Evolutionary conservation across 176 grass and related monocot species (phyloP).

Genomic region (Aegilops tauschii): DNA sequence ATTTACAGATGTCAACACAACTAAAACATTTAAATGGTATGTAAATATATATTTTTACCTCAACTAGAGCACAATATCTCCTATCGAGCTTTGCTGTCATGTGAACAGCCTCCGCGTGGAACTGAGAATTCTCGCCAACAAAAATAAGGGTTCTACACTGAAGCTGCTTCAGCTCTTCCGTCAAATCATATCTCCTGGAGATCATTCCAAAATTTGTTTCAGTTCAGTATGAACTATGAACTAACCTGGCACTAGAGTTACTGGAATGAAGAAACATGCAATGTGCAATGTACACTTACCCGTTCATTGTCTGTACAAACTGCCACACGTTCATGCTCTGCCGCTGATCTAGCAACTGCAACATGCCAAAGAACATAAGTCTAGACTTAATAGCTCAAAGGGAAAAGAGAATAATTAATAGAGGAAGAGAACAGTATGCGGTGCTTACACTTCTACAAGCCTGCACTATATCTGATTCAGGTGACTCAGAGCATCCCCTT

Average conservation of each 20-base stretch:
- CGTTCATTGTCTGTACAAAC: slow-evolving; percentile 89
- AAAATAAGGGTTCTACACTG: slow-evolving; percentile 93
- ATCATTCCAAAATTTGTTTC: slow-evolving; percentile 8
- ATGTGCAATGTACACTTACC: slow-evolving; percentile 29
- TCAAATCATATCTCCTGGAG: slow-evolving; percentile 88
- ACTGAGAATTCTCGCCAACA: slow-evolving; percentile 76
- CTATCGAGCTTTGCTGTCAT: slow-evolving; percentile 81
- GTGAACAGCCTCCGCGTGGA: slow-evolving; percentile 81
- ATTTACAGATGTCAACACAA: neutral
- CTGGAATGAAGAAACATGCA: neutral
- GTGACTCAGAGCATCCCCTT: slow-evolving; percentile 74
- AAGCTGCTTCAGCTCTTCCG: slow-evolving; percentile 73
- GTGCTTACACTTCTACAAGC: slow-evolving; percentile 87
- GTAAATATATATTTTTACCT: slow-evolving; percentile 44
- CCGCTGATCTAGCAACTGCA: slow-evolving; percentile 87
- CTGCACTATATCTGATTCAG: slow-evolving; percentile 95
- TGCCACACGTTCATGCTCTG: slow-evolving; percentile 84
- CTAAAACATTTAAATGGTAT: neutral
- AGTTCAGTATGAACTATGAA: neutral
- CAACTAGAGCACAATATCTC: slow-evolving; percentile 94
- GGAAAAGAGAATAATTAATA: neutral
- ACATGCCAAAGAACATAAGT: slow-evolving; percentile 5
- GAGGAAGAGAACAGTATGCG: neutral
- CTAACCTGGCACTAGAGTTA: neutral
- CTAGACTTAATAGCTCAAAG: slow-evolving; percentile 23